Percentiles rank a stretch among this genome's conserved stretches.
Evolutionary conservation across 495 filamentous ascomycete genomes (phyloP).

Genomic region (Podospora pseudopauciseta): DNA sequence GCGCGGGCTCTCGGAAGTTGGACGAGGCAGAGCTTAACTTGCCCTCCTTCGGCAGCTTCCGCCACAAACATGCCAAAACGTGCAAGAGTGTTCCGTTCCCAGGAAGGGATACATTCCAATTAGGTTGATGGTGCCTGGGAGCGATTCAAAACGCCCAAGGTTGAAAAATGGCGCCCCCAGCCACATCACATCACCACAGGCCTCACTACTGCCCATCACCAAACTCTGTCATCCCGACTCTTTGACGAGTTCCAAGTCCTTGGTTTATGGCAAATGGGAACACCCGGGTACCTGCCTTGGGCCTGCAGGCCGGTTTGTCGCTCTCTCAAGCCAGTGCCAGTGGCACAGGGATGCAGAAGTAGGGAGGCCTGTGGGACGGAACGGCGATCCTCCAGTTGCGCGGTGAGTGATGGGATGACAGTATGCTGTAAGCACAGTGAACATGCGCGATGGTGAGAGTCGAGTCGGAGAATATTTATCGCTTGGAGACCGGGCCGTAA

Average conservation of each 20-base stretch:
- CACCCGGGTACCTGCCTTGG: not conserved
- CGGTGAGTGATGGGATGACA: not conserved
- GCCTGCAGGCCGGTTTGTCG: not conserved
- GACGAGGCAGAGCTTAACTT: not conserved
- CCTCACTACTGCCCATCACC: not conserved
- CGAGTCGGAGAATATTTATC: not conserved
- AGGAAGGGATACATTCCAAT: not conserved
- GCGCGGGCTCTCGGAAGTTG: not conserved
- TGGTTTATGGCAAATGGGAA: not conserved
- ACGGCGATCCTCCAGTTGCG: not conserved
- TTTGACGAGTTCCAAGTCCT: not conserved
- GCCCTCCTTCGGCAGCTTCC: not conserved
- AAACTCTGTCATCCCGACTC: not conserved
- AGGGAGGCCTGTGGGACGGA: constrained; percentile 4
- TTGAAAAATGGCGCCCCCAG: not conserved
- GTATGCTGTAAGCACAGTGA: not conserved
- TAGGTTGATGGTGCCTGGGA: too few species aligned
- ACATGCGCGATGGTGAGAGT: not conserved
- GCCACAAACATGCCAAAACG: not conserved
- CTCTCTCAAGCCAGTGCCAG: not conserved
- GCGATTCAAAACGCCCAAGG: not conserved
- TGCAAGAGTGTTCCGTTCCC: not conserved
- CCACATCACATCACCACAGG: not conserved
- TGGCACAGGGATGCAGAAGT: not conserved
- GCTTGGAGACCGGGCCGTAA: not conserved